A percentile compares a stretch with the other conserved stretches of the same genome.
These are phyloP conservation scores for Ustilago trichophora DNA, from an alignment of 1,284 basidiomycete species.

Conservation along the genomic window DNA sequence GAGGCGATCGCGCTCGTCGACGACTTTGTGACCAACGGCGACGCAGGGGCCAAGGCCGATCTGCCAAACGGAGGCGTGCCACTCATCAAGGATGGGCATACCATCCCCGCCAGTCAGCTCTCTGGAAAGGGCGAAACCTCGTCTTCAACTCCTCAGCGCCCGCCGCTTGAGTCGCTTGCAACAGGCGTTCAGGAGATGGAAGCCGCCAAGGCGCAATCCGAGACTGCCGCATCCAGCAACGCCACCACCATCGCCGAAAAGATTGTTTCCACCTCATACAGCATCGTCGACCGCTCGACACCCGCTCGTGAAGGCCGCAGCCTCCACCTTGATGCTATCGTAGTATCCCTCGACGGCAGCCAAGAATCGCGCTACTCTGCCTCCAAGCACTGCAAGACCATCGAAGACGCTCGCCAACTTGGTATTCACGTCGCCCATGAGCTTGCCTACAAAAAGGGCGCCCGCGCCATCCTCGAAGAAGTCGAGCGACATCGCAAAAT, in stretches of 20 bases:
- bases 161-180: slow-evolving; percentile 38
- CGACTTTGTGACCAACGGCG: slow-evolving; percentile 35
- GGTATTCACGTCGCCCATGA: slow-evolving; percentile 57
- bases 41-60: slow-evolving; percentile 24
- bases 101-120: slow-evolving; percentile 45
- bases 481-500: slow-evolving; percentile 64
- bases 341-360: slow-evolving; percentile 64
- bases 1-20: slow-evolving; percentile 51
- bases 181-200: slow-evolving; percentile 32
- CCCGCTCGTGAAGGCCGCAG: slow-evolving; percentile 46
- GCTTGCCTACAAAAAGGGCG: slow-evolving; percentile 55
- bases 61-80: slow-evolving; percentile 41
- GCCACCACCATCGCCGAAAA: slow-evolving; percentile 40
- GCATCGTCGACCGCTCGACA: slow-evolving; percentile 42
- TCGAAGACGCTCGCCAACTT: slow-evolving; percentile 54
- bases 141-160: slow-evolving; percentile 15
- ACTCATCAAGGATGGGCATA: slow-evolving; percentile 43
- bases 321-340: slow-evolving; percentile 58
- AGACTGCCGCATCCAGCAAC: neutral
- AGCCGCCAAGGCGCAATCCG: slow-evolving; percentile 11
- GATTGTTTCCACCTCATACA: slow-evolving; percentile 38
- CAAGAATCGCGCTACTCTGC: slow-evolving; percentile 46
- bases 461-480: slow-evolving; percentile 60
- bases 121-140: neutral
- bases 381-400: slow-evolving; percentile 34